phyloP scores from a whole-genome alignment of 257 asterid genomes.

The Gynochthodes officinalis region DNA sequence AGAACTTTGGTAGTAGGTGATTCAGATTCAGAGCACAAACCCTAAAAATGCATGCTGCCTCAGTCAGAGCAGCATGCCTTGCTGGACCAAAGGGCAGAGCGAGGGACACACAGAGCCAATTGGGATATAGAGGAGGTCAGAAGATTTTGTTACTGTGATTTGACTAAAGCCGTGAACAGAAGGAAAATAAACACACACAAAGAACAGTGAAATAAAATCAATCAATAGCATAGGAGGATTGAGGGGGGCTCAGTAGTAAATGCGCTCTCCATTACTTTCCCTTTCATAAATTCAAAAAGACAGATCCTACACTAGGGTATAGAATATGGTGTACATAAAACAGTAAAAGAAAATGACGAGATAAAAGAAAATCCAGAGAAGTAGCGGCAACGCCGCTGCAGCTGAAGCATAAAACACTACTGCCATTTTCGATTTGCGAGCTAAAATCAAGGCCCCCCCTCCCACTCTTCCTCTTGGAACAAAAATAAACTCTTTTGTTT shows the following conservation, averaged over 20 bases:
- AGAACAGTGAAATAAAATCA: conserved; percentile 10
- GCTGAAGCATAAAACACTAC: conserved; percentile 45
- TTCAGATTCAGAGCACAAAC: conserved; percentile 18
- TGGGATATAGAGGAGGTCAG: conserved; percentile 21
- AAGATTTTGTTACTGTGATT: conserved; percentile 52
- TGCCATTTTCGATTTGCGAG: conserved; percentile 81
- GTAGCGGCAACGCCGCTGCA: conserved; percentile 30
- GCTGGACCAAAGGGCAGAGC: conserved; percentile 19
- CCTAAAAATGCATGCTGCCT: conserved; percentile 19
- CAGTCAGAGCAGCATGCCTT: conserved; percentile 11
- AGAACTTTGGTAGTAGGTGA: conserved; percentile 4
- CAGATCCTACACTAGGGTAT: conserved; percentile 5
- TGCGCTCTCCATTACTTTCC: neutral
- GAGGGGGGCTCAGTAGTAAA: neutral
- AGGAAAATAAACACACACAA: neutral
- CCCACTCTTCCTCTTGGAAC: neutral
- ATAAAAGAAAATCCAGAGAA: conserved; percentile 31
- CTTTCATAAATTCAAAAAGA: conserved; percentile 2
- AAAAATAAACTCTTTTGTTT: conserved; percentile 12
- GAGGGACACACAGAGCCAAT: conserved; percentile 24
- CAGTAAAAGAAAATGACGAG: conserved; percentile 12
- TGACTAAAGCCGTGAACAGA: conserved; percentile 48
- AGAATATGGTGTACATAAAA: conserved; percentile 3
- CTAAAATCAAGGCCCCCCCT: conserved; percentile 19
- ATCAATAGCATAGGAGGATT: neutral